Evolutionary conservation across 768 basidiomycete genomes (phyloP), one percentile per base, ranked within the genome.

Genomic region (Rhodotorula graminis): DNA sequence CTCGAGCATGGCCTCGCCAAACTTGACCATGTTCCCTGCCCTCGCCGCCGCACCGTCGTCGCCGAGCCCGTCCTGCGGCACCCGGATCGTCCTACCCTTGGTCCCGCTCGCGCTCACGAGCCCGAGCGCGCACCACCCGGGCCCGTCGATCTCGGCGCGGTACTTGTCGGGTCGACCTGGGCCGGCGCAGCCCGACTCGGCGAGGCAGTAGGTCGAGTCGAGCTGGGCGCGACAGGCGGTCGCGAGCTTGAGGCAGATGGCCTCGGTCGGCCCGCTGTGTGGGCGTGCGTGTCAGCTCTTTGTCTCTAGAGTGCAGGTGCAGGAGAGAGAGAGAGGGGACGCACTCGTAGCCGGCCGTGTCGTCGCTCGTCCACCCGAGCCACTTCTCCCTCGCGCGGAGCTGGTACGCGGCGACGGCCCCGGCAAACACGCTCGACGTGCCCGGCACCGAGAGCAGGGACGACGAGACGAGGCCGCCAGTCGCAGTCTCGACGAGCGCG

Each of bases 401-500:
- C 44, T 29, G 27, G 56, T 65, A 67, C 0, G 66, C 66, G 44
- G 29, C 37, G 7, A 67, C 66, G 9, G 59, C 40, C 14, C 66
- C 66, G 1, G 19, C 18, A 29, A 61, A 67, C 40, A 42, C n/a
- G 19, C 49, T 58, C 18, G 49, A 53, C 10, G 66, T 61, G 11
- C 66, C 66, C 12, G 66, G 66, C 19, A 67, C 19, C 3, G 59
- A 49, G n/a, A 67, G 66, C 19, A 67, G 21, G 3, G 66, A 31
- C 5, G 50, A n/a, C 16, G 49, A 23, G 9, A 67, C 46, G 31
- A 67, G 59, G 3, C 66, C 66, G 10, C 66, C 66, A 0, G 49
- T 44, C 2, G 66, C 66, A 2, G 66, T 67, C 42, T 67, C 66
- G 50, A 67, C 66, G 50, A 67, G 27, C 47, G 53, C 25, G 50